These are phyloP conservation scores for Podospora fimiseda DNA, from an alignment of 495 filamentous ascomycete genomes.

Conservation along the genomic window DNA sequence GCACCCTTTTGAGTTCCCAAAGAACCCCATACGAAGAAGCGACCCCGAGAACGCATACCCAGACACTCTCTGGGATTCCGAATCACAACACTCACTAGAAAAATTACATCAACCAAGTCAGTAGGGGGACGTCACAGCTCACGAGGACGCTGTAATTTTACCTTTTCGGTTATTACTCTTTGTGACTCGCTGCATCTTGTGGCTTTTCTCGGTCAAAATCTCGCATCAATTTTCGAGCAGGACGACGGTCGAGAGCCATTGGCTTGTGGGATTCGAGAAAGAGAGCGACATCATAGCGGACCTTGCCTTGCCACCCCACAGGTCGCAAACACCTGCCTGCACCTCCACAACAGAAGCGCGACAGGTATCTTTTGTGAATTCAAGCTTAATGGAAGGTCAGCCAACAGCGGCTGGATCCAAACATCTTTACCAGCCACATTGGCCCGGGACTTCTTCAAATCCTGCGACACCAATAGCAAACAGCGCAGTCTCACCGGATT, in stretches of 20 bases:
- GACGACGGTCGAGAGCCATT: neutral
- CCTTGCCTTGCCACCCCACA: constrained; percentile 11
- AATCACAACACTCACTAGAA: too few species aligned
- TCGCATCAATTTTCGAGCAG: neutral
- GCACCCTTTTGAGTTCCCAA: neutral
- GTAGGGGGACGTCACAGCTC: neutral
- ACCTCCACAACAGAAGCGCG: neutral
- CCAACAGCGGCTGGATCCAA: constrained; percentile 45
- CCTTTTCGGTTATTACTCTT: neutral
- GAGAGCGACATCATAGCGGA: neutral
- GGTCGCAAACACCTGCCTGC: constrained; percentile 7
- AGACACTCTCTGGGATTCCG: too few species aligned
- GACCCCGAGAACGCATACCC: too few species aligned
- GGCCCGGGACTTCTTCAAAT: constrained; percentile 29
- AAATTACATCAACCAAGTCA: too few species aligned
- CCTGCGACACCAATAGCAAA: constrained; percentile 21
- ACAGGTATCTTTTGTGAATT: constrained; percentile 19
- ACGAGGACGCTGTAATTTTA: neutral
- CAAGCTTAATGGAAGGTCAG: constrained; percentile 47
- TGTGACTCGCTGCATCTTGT: neutral
- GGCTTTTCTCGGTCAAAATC: neutral
- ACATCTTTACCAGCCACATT: constrained; percentile 43
- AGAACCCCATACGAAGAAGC: neutral
- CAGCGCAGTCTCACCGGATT: constrained; percentile 19
- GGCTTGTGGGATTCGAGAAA: neutral